These are phyloP conservation scores for Geotrichum siamense DNA, from an alignment of 1,139 yeast genomes.

Conservation along the genomic window DNA sequence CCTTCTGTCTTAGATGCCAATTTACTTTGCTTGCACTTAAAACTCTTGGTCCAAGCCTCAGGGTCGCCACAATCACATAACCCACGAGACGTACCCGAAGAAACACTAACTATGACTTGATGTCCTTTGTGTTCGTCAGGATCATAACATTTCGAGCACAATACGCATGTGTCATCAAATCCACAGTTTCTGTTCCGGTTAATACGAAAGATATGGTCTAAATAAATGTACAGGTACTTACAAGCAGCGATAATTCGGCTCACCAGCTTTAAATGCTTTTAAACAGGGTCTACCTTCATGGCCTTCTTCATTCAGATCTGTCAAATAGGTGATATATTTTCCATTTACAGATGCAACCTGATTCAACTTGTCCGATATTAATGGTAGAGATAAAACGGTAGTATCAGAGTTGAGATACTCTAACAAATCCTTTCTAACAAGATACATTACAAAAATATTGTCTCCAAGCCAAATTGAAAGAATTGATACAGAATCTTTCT, in stretches of 20 bases:
- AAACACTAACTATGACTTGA: conserved; percentile 61
- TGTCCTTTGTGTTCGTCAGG: conserved; percentile 70
- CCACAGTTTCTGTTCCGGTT: conserved; percentile 54
- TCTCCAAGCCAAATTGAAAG: too few relatives aligned
- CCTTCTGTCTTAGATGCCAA: conserved; percentile 19
- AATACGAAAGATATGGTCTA: not conserved
- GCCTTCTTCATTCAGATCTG: not conserved
- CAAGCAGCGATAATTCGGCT: conserved; percentile 72
- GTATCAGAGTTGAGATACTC: too few relatives aligned
- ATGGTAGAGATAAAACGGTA: too few relatives aligned
- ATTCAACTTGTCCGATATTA: not conserved
- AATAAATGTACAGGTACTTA: conserved; percentile 21
- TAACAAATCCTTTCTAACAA: too few relatives aligned
- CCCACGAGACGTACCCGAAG: conserved; percentile 79
- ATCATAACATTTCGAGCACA: conserved; percentile 72
- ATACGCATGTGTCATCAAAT: conserved; percentile 76
- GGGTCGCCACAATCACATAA: conserved; percentile 94
- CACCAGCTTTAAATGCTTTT: conserved; percentile 66
- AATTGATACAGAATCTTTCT: too few relatives aligned
- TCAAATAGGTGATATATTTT: not conserved
- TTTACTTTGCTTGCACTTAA: conserved; percentile 45
- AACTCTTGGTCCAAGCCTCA: conserved; percentile 59
- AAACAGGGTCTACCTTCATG: conserved; percentile 60
- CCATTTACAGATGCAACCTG: not conserved
- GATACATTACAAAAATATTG: too few relatives aligned